These are phyloP conservation scores for Ceratocystis cubensis DNA, from an alignment of 2,329 filamentous ascomycete species.

Conservation along the genomic window DNA sequence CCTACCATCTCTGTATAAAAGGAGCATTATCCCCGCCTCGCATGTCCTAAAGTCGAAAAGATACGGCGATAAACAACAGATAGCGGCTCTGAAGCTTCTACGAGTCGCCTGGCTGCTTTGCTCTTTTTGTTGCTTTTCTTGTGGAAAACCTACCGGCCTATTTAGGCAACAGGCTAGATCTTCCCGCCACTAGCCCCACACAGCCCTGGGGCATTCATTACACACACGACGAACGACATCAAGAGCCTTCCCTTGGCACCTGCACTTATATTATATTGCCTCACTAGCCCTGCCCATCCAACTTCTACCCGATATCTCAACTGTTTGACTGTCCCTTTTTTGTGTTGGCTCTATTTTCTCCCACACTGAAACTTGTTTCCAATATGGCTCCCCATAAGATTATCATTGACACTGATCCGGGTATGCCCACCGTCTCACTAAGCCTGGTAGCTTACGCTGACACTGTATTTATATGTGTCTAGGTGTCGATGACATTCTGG, in stretches of 20 bases:
- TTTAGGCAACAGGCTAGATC: neutral
- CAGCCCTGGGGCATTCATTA: neutral
- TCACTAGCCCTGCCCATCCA: neutral
- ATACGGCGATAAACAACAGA: neutral
- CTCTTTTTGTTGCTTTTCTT: neutral
- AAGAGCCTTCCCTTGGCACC: neutral
- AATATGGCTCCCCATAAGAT: slow-evolving; percentile 59
- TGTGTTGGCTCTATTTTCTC: neutral
- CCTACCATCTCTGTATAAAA: neutral
- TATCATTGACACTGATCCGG: slow-evolving; percentile 91
- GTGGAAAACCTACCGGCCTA: too few species aligned
- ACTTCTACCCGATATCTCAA: neutral
- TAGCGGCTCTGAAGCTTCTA: neutral
- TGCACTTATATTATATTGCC: slow-evolving; percentile 3
- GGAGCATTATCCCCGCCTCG: neutral
- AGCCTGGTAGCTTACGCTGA: neutral
- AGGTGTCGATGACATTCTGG: slow-evolving; percentile 86
- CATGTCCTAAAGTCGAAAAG: neutral
- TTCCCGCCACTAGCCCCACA: neutral
- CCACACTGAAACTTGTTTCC: neutral
- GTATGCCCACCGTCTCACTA: slow-evolving; percentile 34
- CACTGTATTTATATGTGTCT: neutral
- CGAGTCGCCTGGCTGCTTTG: neutral
- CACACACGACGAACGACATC: neutral
- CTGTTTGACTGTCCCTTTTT: neutral